A percentile compares a stretch with the other conserved stretches of the same genome.
These are phyloP conservation scores for Sporothrix brasiliensis DNA, from an alignment of 2,329 filamentous ascomycete species.

Conservation along the genomic window DNA sequence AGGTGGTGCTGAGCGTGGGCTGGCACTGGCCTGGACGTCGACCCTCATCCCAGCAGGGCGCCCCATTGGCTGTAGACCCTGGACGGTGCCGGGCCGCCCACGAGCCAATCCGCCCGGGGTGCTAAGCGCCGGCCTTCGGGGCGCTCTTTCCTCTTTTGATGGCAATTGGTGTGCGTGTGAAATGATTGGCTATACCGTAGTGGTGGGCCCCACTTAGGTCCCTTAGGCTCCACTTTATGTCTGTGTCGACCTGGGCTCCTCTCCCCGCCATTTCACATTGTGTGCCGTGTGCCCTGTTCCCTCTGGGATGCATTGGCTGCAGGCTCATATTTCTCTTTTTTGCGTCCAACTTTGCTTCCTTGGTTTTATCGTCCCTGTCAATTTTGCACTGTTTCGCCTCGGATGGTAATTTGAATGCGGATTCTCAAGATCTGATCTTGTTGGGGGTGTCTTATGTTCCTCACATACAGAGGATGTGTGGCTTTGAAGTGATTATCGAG, in stretches of 20 bases:
- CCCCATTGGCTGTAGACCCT: conserved; percentile 49
- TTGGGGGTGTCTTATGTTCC: not conserved
- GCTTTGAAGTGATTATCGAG: not conserved
- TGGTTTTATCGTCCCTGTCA: not conserved
- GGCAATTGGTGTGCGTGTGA: not conserved
- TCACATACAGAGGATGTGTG: not conserved
- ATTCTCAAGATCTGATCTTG: too few species aligned
- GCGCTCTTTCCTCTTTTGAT: not conserved
- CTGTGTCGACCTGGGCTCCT: not conserved
- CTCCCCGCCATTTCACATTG: conserved; percentile 14
- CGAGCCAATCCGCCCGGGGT: conserved; percentile 24
- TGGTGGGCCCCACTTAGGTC: not conserved
- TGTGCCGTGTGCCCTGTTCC: conserved; percentile 17
- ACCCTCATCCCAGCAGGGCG: conserved; percentile 19
- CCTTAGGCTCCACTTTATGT: not conserved
- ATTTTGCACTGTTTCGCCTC: not conserved
- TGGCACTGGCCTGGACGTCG: not conserved
- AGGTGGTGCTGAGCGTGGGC: not conserved
- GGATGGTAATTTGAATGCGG: not conserved
- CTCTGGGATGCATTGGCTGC: conserved; percentile 10
- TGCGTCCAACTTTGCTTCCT: not conserved
- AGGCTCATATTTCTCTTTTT: not conserved
- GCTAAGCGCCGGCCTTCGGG: conserved; percentile 34
- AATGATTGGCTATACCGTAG: not conserved
- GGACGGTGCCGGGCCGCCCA: conserved; percentile 42